These are phyloP conservation scores for Periglandula ipomoeae DNA, from an alignment of 2,329 filamentous ascomycete species.

Conservation along the genomic window DNA sequence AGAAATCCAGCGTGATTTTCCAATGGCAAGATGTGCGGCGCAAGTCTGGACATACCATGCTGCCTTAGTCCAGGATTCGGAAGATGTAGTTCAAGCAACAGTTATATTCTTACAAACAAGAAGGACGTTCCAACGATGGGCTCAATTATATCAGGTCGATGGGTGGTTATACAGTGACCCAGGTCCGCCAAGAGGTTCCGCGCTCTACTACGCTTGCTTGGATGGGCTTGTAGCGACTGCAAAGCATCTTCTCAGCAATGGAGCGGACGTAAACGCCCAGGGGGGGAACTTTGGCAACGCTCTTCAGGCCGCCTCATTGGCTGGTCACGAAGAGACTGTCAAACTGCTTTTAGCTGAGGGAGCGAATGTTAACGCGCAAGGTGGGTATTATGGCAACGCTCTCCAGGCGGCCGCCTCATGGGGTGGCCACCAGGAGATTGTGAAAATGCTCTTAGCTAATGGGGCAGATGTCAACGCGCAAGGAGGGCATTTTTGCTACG, in stretches of 20 bases:
- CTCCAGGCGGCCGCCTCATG: too few species aligned
- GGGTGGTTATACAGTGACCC: neutral
- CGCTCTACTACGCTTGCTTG: constrained; percentile 11
- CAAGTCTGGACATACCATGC: constrained; percentile 10
- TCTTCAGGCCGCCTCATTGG: neutral
- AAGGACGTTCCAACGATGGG: constrained; percentile 9
- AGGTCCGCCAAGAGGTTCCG: constrained; percentile 3
- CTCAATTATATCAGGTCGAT: constrained; percentile 7
- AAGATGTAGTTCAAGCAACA: constrained; percentile 1
- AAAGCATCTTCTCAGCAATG: constrained; percentile 5
- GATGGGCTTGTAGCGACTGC: constrained; percentile 4
- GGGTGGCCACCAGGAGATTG: too few species aligned
- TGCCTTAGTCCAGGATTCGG: constrained; percentile 4
- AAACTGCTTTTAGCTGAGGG: too few species aligned
- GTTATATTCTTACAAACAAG: constrained; percentile 10
- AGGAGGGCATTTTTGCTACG: too few species aligned
- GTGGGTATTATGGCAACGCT: too few species aligned
- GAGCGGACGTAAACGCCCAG: neutral
- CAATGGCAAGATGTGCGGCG: constrained; percentile 13
- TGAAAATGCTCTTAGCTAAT: too few species aligned
- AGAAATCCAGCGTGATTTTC: constrained; percentile 8
- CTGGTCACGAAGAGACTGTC: too few species aligned
- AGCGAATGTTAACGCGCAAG: too few species aligned
- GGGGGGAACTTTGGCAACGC: neutral
- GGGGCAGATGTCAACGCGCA: too few species aligned